These are phyloP conservation scores for Metarhizium rileyi DNA, from an alignment of 2,329 filamentous ascomycete species.

Conservation along the genomic window DNA sequence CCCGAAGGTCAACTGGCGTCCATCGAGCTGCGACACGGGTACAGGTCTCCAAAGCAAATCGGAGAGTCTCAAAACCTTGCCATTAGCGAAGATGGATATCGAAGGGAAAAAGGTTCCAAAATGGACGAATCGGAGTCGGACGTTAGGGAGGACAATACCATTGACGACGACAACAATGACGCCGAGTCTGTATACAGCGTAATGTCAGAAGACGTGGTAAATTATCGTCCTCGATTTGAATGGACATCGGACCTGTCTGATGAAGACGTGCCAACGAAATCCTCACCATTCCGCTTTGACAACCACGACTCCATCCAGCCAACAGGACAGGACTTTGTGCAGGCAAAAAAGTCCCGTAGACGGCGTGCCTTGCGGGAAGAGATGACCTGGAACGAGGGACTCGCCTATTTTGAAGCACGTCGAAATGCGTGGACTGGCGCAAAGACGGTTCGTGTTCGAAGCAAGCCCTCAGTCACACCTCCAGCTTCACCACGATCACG, in stretches of 20 bases:
- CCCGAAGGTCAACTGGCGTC: background rate
- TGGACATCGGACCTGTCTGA: constrained; percentile 50
- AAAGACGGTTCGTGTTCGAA: constrained; percentile 44
- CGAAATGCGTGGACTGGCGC: constrained; percentile 83
- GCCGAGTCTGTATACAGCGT: constrained; percentile 45
- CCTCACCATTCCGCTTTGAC: constrained; percentile 43
- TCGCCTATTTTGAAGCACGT: constrained; percentile 68
- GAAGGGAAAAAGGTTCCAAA: constrained; percentile 32
- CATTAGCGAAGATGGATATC: constrained; percentile 24
- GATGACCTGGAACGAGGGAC: constrained; percentile 68
- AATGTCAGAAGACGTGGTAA: constrained; percentile 43
- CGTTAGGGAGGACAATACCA: constrained; percentile 18
- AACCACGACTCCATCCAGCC: constrained; percentile 36
- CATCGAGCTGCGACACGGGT: background rate
- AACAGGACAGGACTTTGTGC: constrained; percentile 29
- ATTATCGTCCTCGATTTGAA: constrained; percentile 41
- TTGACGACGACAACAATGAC: constrained; percentile 35
- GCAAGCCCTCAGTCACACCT: constrained; percentile 32
- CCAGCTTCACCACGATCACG: constrained; percentile 36
- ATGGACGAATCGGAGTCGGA: constrained; percentile 17
- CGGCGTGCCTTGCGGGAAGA: constrained; percentile 52
- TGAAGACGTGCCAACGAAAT: constrained; percentile 28
- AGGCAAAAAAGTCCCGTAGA: constrained; percentile 44
- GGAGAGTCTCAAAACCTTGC: constrained; percentile 21
- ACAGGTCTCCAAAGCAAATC: background rate